Conservation (phyloP, 306 rosid genomes). For the Prunus mira region DNA sequence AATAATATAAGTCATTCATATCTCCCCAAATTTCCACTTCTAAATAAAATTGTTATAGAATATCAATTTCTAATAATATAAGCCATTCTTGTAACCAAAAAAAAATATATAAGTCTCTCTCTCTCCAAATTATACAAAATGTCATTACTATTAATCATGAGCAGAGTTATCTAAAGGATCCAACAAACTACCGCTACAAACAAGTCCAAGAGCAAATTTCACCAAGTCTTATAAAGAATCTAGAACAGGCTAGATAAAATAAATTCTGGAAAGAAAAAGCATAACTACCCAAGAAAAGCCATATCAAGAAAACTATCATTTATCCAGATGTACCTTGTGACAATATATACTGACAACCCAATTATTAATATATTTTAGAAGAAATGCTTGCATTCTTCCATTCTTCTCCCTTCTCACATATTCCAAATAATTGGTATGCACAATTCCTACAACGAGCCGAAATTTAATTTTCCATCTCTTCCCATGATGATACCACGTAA, state of each 20-base stretch:
- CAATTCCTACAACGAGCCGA: conserved; percentile 69
- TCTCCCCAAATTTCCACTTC: conserved; percentile 7
- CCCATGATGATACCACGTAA: conserved; percentile 98
- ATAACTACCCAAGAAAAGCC: background rate
- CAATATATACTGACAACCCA: conserved; percentile 95
- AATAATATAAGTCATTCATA: background rate
- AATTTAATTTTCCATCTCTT: conserved; percentile 93
- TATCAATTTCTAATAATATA: too few species aligned
- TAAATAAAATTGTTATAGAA: background rate
- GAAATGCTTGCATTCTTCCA: conserved; percentile 63
- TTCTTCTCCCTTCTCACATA: conserved; percentile 97
- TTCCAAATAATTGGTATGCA: conserved; percentile 94
- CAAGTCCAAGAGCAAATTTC: background rate
- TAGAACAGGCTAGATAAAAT: background rate
- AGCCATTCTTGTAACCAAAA: too few species aligned
- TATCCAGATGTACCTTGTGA: conserved; percentile 64
- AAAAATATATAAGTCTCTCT: background rate
- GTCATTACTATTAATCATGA: background rate
- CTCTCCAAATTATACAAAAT: background rate
- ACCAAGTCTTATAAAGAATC: background rate
- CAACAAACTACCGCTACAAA: background rate
- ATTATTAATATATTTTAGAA: conserved; percentile 62
- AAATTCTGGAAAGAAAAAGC: background rate
- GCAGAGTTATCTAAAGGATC: background rate
- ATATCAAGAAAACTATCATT: conserved; percentile 3